Conservation (phyloP, 1,139 yeast genomes). For the Sugiyamaella grinbergsii region DNA sequence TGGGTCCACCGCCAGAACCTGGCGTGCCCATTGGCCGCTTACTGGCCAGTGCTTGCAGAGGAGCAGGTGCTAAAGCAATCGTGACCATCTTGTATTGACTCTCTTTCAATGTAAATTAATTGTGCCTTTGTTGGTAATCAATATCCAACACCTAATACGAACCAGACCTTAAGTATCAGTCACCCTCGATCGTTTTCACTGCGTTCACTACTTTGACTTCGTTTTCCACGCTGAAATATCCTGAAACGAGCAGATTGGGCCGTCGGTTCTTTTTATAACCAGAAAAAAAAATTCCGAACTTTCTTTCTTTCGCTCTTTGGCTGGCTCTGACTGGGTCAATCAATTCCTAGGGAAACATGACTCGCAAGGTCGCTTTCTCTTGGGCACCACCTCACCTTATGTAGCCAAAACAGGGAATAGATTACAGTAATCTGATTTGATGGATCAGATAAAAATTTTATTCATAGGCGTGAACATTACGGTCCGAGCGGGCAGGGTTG, state of each 20-base stretch:
- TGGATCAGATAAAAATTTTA: slow-evolving; percentile 25
- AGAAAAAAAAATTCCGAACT: too few species aligned
- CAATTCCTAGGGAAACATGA: neutral
- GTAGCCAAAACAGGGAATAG: slow-evolving; percentile 13
- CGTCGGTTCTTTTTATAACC: slow-evolving; percentile 4
- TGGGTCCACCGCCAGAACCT: neutral
- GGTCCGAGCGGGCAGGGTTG: slow-evolving; percentile 8
- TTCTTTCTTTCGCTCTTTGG: slow-evolving; percentile 3
- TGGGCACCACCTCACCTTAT: neutral
- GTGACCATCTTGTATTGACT: slow-evolving; percentile 7
- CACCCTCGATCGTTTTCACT: too few species aligned
- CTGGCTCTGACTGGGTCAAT: neutral
- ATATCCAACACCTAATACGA: neutral
- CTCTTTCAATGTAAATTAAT: too few species aligned
- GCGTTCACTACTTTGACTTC: too few species aligned
- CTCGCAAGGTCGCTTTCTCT: neutral
- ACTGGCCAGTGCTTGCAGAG: slow-evolving; percentile 6
- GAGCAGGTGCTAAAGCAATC: slow-evolving; percentile 12
- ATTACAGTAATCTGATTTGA: slow-evolving; percentile 24
- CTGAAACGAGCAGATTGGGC: neutral
- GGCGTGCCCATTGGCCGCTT: neutral
- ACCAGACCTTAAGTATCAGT: too few species aligned
- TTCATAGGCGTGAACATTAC: slow-evolving; percentile 20
- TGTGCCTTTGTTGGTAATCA: neutral
- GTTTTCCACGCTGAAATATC: too few species aligned